Evolutionary conservation across 306 rosid species (phyloP).

Genomic region (Heteromeles arbutifolia): DNA sequence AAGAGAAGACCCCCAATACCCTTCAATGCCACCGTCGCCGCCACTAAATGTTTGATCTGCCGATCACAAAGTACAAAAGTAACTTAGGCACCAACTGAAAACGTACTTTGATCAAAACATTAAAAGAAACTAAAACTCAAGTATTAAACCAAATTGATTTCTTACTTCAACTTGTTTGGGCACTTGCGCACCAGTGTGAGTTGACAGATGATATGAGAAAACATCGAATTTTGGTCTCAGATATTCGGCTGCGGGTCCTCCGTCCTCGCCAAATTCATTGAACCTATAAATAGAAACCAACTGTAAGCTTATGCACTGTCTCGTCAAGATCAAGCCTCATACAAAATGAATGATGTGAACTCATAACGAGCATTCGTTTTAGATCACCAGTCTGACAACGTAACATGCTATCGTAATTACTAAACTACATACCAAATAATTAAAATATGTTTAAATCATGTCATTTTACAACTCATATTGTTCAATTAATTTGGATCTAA

Average conservation of each 20-base stretch:
- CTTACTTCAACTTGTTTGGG: slow-evolving; percentile 48
- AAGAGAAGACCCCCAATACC: slow-evolving; percentile 55
- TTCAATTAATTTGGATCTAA: not conserved
- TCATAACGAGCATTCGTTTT: not conserved
- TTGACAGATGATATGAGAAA: slow-evolving; percentile 27
- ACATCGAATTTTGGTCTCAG: slow-evolving; percentile 41
- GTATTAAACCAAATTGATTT: not conserved
- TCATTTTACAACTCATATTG: not conserved
- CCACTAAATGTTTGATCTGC: slow-evolving; percentile 44
- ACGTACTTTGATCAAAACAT: not conserved
- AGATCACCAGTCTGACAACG: not conserved
- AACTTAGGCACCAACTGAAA: not conserved
- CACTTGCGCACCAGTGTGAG: slow-evolving; percentile 37
- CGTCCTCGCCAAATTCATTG: slow-evolving; percentile 49
- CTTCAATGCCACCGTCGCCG: slow-evolving; percentile 45
- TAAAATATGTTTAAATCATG: not conserved
- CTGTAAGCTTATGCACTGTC: not conserved
- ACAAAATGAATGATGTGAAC: not conserved
- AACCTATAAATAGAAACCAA: slow-evolving; percentile 32
- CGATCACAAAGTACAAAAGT: slow-evolving; percentile 6
- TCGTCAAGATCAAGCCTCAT: not conserved
- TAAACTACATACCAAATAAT: not conserved
- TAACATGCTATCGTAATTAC: not conserved
- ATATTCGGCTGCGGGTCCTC: slow-evolving; percentile 49
- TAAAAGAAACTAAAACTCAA: not conserved